Evolutionary conservation across 2,329 filamentous ascomycete species (phyloP), one percentile per base, ranked within the genome.

Genomic region (Sarocladium kiliense): DNA sequence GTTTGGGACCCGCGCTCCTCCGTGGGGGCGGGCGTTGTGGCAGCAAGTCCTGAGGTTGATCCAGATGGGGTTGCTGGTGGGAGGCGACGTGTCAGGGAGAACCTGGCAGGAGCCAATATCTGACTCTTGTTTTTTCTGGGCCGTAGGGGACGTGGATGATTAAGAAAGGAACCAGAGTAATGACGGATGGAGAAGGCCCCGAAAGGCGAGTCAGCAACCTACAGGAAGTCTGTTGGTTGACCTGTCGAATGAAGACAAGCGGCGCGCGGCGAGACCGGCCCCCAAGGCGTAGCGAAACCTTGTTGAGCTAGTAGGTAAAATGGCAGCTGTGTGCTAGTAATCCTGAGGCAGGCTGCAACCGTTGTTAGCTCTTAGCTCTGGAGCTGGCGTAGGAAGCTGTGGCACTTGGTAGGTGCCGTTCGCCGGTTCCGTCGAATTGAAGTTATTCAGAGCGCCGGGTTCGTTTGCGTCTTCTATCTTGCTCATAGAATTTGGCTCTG

Each of bases 31-130:
- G 44, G 26, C 9, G 30, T 36, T 53, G 18, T 23, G 30, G 14
- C 32, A 21, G 18, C 30, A 53, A 30, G 19, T 4, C 12, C 12
- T 36, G 27, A 5, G 18, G n/a, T 19, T 9, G 34, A 34, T 41
- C 3, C 27, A 34, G 21, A n/a, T 34, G 27, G 27, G 47, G 11
- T 21, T 21, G 47, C 27, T 34, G 30, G 18, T 32, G 27, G 18
- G 26, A 25, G 18, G 11, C n/a, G 47, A 51, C 47, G 47, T 51
- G 50, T 53, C 50, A 53, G 50, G 50, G 26, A 23, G 50, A 23
- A 53, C 21, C 21, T 5, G 32, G 21, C 34, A 3, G 21, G 9
- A 41, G 50, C 34, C 21, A 26, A 39, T 12, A 18, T 41, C 50
- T 53, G 50, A 53, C 50, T 53, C 50, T 53, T 53, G 50, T 27